Conservation (phyloP, 208 protist species). For the Acanthamoeba polyphaga region DNA sequence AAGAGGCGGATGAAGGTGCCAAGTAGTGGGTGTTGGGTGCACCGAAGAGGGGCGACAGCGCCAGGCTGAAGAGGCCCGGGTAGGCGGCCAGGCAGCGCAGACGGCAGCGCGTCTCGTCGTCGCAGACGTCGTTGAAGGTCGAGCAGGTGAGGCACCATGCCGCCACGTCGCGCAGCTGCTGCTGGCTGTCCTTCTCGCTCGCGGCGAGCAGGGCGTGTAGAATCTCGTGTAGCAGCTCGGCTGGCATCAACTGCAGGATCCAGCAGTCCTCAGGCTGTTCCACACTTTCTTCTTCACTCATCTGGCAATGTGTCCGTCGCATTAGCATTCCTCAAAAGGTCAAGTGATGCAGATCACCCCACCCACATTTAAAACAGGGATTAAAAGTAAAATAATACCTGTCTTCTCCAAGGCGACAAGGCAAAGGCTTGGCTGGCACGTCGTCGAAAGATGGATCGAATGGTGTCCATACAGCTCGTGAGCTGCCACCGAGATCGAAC, state of each 20-base stretch:
- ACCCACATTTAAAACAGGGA: too few species aligned
- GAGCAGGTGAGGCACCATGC: constrained; percentile 48
- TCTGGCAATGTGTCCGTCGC: too few species aligned
- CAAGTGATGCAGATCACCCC: too few species aligned
- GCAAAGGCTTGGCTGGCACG: too few species aligned
- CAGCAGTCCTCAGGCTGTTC: not conserved
- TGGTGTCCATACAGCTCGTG: too few species aligned
- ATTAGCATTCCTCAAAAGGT: too few species aligned
- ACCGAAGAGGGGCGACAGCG: not conserved
- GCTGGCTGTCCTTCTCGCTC: not conserved
- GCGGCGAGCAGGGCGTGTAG: not conserved
- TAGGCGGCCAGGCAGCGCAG: not conserved
- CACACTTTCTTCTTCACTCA: not conserved
- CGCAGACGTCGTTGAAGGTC: constrained; percentile 5
- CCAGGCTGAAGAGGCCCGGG: not conserved
- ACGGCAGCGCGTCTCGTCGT: constrained; percentile 16
- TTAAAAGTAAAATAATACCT: too few species aligned
- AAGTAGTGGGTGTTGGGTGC: not conserved
- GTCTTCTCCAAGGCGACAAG: too few species aligned
- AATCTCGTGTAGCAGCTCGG: not conserved
- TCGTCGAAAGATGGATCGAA: too few species aligned
- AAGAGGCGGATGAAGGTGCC: not conserved
- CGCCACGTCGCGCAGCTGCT: not conserved
- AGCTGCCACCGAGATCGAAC: too few species aligned
- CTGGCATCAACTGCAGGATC: not conserved